These are phyloP conservation scores for Tolypocladium endophyticum DNA, from an alignment of 2,329 filamentous ascomycete species.

Conservation along the genomic window DNA sequence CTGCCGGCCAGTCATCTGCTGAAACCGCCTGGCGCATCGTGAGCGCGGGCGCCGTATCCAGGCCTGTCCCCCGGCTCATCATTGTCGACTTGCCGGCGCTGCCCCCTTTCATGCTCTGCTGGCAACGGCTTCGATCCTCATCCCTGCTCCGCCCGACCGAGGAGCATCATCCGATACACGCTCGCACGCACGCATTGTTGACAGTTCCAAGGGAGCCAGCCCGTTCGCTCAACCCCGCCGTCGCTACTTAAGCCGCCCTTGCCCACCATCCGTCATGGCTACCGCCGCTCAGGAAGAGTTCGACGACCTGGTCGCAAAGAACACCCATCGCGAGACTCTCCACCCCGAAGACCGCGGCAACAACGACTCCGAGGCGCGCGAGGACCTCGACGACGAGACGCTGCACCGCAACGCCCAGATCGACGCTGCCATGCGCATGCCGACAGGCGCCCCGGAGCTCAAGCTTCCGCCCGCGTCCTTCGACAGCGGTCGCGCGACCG, in stretches of 20 bases:
- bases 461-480: constrained; percentile 53
- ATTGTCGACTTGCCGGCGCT: not conserved
- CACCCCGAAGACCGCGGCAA: constrained; percentile 51
- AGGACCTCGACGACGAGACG: constrained; percentile 49
- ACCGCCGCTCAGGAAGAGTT: constrained; percentile 59
- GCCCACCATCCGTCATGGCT: constrained; percentile 35
- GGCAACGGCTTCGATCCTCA: not conserved
- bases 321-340: constrained; percentile 30
- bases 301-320: constrained; percentile 49
- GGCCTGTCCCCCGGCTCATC: not conserved
- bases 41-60: not conserved
- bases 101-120: constrained; percentile 5
- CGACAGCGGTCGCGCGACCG: constrained; percentile 61
- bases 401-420: constrained; percentile 41
- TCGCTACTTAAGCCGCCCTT: not conserved
- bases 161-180: constrained; percentile 1
- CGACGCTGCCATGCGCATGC: constrained; percentile 56
- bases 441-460: constrained; percentile 39
- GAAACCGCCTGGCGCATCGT: not conserved
- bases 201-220: not conserved
- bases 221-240: not conserved
- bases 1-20: not conserved
- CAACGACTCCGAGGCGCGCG: constrained; percentile 35
- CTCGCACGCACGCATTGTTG: not conserved
- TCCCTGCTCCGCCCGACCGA: constrained; percentile 9